Evolutionary conservation across 148 eudicot species (phyloP).

Genomic region (Chenopodium formosanum): DNA sequence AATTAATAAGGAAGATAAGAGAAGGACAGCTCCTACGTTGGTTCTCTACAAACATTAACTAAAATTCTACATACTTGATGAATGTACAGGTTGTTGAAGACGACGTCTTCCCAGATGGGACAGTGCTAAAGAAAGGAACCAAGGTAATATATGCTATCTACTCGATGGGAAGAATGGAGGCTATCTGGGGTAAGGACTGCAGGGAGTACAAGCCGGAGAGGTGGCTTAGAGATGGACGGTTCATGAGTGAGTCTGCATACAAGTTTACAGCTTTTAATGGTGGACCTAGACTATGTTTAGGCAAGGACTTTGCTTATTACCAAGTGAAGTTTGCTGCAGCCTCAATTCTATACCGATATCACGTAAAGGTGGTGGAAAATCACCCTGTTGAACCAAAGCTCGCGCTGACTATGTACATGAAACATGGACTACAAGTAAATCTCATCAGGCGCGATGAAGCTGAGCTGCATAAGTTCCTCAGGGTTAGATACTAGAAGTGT

Average conservation of each 20-base stretch:
- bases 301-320: constrained; percentile 94
- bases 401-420: constrained; percentile 95
- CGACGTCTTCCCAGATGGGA: constrained; percentile 92
- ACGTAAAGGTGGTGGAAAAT: constrained; percentile 52
- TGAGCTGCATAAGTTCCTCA: constrained; percentile 35
- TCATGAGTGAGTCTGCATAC: constrained; percentile 90
- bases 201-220: constrained; percentile 83
- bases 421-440: constrained; percentile 76
- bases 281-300: constrained; percentile 90
- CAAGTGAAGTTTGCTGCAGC: constrained; percentile 95
- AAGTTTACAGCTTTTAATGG: constrained; percentile 94
- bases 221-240: constrained; percentile 84
- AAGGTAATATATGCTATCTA: constrained; percentile 88
- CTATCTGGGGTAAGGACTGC: constrained; percentile 93
- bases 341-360: constrained; percentile 66
- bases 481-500: constrained; percentile 18
- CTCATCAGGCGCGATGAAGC: constrained; percentile 48
- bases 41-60: not conserved
- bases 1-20: not conserved
- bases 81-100: constrained; percentile 63
- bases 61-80: not conserved
- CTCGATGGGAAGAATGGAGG: constrained; percentile 95
- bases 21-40: not conserved
- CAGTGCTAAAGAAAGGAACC: constrained; percentile 73
- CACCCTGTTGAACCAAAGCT: constrained; percentile 81